phyloP scores from a whole-genome alignment of 2,329 filamentous ascomycete species.

The Bipolaris gigantea region DNA sequence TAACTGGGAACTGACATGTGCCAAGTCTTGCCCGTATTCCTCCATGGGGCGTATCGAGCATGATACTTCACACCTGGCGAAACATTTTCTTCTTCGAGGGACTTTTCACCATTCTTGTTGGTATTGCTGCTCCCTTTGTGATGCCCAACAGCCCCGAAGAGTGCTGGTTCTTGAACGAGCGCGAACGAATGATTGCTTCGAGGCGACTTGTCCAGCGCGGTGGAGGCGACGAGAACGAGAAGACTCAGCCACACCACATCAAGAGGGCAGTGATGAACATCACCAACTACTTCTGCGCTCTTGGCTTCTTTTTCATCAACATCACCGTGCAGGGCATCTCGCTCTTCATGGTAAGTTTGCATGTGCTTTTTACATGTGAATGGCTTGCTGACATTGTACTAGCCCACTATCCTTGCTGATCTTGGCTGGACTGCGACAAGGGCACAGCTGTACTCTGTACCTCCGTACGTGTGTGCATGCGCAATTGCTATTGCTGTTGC shows the following conservation, averaged over 20 bases:
- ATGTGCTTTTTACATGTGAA: not conserved
- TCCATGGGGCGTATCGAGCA: conserved; percentile 52
- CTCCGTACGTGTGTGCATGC: conserved; percentile 45
- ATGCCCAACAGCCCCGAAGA: conserved; percentile 56
- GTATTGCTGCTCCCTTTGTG: conserved; percentile 53
- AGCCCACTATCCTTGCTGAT: conserved; percentile 45
- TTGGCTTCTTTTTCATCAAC: conserved; percentile 63
- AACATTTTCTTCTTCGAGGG: conserved; percentile 67
- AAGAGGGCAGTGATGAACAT: conserved; percentile 58
- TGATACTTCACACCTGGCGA: conserved; percentile 50
- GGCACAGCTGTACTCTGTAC: conserved; percentile 45
- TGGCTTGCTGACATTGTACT: not conserved
- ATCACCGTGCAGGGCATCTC: conserved; percentile 57
- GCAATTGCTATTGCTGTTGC: conserved; percentile 42
- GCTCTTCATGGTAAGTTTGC: conserved; percentile 42
- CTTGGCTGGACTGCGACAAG: conserved; percentile 45
- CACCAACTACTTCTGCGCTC: conserved; percentile 62
- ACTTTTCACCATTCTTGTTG: conserved; percentile 56
- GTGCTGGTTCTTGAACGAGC: conserved; percentile 55
- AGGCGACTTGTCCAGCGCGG: conserved; percentile 57
- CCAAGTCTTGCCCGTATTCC: conserved; percentile 49
- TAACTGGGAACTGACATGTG: not conserved
- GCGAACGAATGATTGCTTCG: conserved; percentile 58
- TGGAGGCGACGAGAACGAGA: conserved; percentile 50
- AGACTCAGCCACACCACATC: conserved; percentile 54